phyloP scores from a whole-genome alignment of 208 protist species.

The Leptomonas seymouri region DNA sequence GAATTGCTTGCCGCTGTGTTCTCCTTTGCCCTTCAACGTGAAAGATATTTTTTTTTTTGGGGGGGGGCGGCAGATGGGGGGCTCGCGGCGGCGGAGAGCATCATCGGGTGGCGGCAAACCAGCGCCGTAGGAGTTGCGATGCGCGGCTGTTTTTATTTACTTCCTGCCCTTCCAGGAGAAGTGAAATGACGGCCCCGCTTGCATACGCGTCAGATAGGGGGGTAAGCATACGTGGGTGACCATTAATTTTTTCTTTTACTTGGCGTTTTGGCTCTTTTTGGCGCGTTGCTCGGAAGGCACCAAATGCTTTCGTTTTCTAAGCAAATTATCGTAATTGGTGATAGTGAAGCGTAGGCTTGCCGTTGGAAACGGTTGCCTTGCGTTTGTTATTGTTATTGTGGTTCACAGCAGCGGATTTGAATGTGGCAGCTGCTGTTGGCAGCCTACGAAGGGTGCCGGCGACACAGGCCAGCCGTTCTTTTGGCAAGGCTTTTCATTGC shows the following conservation, averaged over 20 bases:
- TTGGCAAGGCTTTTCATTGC: too few species aligned
- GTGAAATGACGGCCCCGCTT: background rate
- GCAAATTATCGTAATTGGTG: too few species aligned
- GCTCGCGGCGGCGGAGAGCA: background rate
- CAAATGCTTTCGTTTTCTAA: too few species aligned
- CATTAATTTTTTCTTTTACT: conserved; percentile 18
- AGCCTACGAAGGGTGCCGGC: too few species aligned
- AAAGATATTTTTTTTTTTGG: background rate
- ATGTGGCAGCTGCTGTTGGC: too few species aligned
- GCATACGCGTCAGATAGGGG: conserved; percentile 24
- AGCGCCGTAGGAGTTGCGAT: conserved; percentile 8
- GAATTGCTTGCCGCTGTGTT: background rate
- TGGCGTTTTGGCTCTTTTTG: background rate
- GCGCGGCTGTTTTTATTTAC: background rate
- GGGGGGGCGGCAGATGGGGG: background rate
- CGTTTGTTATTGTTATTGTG: too few species aligned
- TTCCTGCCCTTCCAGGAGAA: background rate
- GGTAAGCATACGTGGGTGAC: conserved; percentile 10
- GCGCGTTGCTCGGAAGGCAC: background rate
- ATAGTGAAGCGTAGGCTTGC: too few species aligned
- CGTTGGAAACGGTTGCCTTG: too few species aligned
- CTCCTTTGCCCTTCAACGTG: background rate
- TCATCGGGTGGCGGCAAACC: conserved; percentile 23
- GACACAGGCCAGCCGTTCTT: too few species aligned
- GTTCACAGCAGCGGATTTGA: too few species aligned